Evolutionary conservation across 805 yeast genomes (phyloP).

Genomic region (Yamadazyma phyllophila): DNA sequence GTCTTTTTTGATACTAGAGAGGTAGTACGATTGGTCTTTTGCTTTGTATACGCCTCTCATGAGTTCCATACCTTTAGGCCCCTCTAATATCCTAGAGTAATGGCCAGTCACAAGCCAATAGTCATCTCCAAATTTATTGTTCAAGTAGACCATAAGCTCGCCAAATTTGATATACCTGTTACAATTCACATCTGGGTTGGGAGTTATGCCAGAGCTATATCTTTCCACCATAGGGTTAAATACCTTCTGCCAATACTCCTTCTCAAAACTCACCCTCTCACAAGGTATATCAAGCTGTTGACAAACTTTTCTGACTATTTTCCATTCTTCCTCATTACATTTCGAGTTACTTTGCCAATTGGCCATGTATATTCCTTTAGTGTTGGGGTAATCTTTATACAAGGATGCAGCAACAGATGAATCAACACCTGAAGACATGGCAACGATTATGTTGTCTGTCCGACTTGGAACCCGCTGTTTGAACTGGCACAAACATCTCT

Average conservation of each 20-base stretch:
- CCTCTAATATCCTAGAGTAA: constrained; percentile 55
- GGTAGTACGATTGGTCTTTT: constrained; percentile 91
- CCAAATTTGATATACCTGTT: constrained; percentile 89
- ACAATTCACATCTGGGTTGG: constrained; percentile 93
- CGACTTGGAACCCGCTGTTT: constrained; percentile 13
- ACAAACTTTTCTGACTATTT: constrained; percentile 70
- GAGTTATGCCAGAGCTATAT: constrained; percentile 75
- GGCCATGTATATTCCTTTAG: constrained; percentile 86
- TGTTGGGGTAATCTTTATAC: constrained; percentile 53
- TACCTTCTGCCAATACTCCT: constrained; percentile 89
- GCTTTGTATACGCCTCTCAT: constrained; percentile 53
- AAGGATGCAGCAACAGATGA: constrained; percentile 84
- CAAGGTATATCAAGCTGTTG: constrained; percentile 61
- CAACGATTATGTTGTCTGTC: constrained; percentile 68
- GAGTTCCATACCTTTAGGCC: constrained; percentile 33
- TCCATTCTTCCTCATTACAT: constrained; percentile 89
- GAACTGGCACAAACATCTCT: constrained; percentile 1
- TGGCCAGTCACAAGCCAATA: constrained; percentile 96
- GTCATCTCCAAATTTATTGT: constrained; percentile 27
- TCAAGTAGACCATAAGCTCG: constrained; percentile 56
- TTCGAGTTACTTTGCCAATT: constrained; percentile 74
- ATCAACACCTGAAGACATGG: constrained; percentile 97
- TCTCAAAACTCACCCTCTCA: constrained; percentile 78
- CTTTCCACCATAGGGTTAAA: constrained; percentile 86
- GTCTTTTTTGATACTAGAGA: constrained; percentile 59